Conservation (phyloP, 192 early-diverging fungal genomes). For the Diversispora epigaea region DNA sequence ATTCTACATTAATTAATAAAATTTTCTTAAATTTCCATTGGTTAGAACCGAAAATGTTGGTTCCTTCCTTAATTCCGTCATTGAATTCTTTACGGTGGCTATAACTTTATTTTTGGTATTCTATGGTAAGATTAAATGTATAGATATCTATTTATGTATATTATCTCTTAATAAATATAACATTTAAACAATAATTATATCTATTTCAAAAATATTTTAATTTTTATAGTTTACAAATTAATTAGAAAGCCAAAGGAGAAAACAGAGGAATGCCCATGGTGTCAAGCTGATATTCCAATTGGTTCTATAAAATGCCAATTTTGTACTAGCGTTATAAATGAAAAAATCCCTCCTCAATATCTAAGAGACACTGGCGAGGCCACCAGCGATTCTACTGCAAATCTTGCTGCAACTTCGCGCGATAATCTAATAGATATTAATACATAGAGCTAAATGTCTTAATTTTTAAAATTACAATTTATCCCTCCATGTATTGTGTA, state of each 20-base stretch:
- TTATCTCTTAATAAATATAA: neutral
- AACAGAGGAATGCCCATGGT: conserved; percentile 38
- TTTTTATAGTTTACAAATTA: conserved; percentile 6
- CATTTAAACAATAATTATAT: neutral
- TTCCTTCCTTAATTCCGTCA: conserved; percentile 38
- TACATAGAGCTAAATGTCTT: too few relatives aligned
- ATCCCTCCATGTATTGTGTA: too few relatives aligned
- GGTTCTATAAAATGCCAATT: conserved; percentile 46
- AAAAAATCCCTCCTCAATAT: conserved; percentile 40
- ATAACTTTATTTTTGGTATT: conserved; percentile 41
- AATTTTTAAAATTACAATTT: too few relatives aligned
- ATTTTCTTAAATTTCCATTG: neutral
- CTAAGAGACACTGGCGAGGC: neutral
- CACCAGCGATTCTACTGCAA: neutral
- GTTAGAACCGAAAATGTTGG: conserved; percentile 43
- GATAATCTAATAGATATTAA: too few relatives aligned
- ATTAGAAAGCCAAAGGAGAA: neutral
- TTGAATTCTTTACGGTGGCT: conserved; percentile 41
- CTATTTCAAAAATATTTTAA: neutral
- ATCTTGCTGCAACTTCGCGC: too few relatives aligned
- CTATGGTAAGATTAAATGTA: conserved; percentile 7
- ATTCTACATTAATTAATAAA: neutral
- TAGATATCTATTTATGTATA: neutral
- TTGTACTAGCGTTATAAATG: conserved; percentile 44
- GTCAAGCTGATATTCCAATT: conserved; percentile 38